Conservation (phyloP, 2,329 filamentous ascomycete genomes). For the Cladosporium halotolerans region DNA sequence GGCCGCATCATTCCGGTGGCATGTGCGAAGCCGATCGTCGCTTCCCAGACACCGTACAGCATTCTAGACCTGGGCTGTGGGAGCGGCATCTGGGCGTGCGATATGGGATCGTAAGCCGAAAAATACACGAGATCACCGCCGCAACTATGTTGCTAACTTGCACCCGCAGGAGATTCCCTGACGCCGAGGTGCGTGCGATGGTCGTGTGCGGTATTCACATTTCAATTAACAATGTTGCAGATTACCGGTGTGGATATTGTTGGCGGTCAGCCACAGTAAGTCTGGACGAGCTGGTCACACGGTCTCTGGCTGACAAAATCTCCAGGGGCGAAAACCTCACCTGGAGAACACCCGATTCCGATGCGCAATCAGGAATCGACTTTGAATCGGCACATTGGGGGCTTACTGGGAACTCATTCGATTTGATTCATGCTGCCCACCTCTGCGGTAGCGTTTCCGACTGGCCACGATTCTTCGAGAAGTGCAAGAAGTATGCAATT, state of each 20-base stretch:
- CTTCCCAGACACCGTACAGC: constrained; percentile 33
- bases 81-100: constrained; percentile 86
- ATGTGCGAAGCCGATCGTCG: background rate
- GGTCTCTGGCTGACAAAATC: background rate
- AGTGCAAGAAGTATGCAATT: background rate
- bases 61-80: constrained; percentile 70
- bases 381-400: constrained; percentile 76
- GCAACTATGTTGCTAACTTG: constrained; percentile 10
- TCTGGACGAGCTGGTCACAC: background rate
- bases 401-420: constrained; percentile 61
- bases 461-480: constrained; percentile 45
- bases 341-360: constrained; percentile 19
- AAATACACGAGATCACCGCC: background rate
- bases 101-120: constrained; percentile 67
- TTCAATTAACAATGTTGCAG: constrained; percentile 9
- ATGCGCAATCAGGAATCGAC: constrained; percentile 41
- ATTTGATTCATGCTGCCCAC: constrained; percentile 78
- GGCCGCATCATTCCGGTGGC: background rate
- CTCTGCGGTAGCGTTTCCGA: constrained; percentile 69
- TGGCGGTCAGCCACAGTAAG: constrained; percentile 8
- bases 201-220: too few relatives aligned
- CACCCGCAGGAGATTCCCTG: constrained; percentile 42
- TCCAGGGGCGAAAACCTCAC: background rate
- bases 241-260: constrained; percentile 24
- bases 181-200: constrained; percentile 42